phyloP scores from a whole-genome alignment of 116 monocot genomes.

The Trichopus zeylanicus region DNA sequence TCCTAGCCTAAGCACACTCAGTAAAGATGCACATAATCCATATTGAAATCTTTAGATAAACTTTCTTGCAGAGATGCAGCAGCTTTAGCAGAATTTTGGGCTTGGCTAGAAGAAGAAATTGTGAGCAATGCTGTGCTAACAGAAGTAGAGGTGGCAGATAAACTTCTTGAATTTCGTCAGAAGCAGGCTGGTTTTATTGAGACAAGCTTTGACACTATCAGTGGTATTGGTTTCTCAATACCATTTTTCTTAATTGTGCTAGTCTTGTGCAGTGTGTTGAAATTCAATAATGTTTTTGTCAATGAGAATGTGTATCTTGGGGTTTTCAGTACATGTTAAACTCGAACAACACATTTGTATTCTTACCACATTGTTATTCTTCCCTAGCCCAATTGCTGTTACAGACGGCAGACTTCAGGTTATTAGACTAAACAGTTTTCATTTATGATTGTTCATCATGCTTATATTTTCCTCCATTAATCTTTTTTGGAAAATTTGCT shows the following conservation, averaged over 20 bases:
- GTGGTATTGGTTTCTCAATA: constrained; percentile 42
- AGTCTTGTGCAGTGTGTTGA: not conserved
- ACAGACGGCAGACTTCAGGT: no score
- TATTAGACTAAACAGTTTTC: no score
- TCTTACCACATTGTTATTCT: no score
- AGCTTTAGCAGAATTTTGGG: constrained; percentile 88
- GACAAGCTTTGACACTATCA: constrained; percentile 95
- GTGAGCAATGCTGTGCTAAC: constrained; percentile 31
- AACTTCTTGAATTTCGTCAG: constrained; percentile 77
- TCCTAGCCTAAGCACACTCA: no score
- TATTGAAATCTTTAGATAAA: not conserved
- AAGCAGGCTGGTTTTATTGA: constrained; percentile 78
- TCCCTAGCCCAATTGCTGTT: no score
- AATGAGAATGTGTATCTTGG: not conserved
- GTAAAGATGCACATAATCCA: not conserved
- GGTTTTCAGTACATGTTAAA: not conserved
- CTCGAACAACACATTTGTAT: not conserved
- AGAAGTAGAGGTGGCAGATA: constrained; percentile 75
- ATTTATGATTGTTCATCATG: no score
- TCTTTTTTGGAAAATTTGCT: no score
- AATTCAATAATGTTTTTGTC: not conserved
- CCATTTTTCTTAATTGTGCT: not conserved
- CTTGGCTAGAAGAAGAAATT: constrained; percentile 81
- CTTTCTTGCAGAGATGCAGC: constrained; percentile 73
- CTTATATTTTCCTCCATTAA: no score